Base-by-base conservation (phyloP, 2,329 filamentous ascomycete species). In the Acephala macrosclerotiorum region DNA sequence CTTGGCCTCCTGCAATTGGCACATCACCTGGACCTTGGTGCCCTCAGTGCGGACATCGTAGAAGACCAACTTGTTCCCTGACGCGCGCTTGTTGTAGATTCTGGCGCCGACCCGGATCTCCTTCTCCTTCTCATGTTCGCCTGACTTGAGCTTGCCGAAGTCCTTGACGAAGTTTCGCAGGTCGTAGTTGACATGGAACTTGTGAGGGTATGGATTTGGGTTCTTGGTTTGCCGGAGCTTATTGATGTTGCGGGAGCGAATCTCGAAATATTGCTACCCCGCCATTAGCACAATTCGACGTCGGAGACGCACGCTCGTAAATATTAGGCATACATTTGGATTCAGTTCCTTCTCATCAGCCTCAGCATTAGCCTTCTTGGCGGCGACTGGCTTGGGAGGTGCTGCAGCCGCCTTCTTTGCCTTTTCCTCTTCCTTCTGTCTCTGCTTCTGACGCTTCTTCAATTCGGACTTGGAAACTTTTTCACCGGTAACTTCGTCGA, bases 391-490 rank as follows among this genome's bases (percentile, higher is more conserved):
- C 70, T 84, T 84, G 47, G 87, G 85, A 40, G 87, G 83, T 66
- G 89, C 84, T 59, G 87, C 84, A 60, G 92, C 91, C 33, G 89
- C 91, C 85, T 93, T 95, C 82, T 93, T 89, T 73, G 89, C 89
- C 90, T 97, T 97, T 83, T 94, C 92, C 72, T 91, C 91, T 68
- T 96, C 94, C 80, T 87, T 89, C 80, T 95, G 88, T 72, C 95
- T 90, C 77, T 90, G 86, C 92, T 99, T 99, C 83, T 94, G 88
- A 76, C 95, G 90, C 84, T 93, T 95, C 93, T 99, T 99, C 79
- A 98, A 84, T 82, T 94, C 91, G 18, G 89, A 88, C 89, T 94
- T 94, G 82, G 91, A 94, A 67, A 91, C 78, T 79, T 81, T 89
- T 83, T 99, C 96, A 75, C 96, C 96, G 16, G 96, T 98, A 70